A percentile compares a stretch with the other conserved stretches of the same genome.
These are phyloP conservation scores for Gryganskiella cystojenkinii DNA, from an alignment of 192 early-diverging fungal species.

Conservation along the genomic window DNA sequence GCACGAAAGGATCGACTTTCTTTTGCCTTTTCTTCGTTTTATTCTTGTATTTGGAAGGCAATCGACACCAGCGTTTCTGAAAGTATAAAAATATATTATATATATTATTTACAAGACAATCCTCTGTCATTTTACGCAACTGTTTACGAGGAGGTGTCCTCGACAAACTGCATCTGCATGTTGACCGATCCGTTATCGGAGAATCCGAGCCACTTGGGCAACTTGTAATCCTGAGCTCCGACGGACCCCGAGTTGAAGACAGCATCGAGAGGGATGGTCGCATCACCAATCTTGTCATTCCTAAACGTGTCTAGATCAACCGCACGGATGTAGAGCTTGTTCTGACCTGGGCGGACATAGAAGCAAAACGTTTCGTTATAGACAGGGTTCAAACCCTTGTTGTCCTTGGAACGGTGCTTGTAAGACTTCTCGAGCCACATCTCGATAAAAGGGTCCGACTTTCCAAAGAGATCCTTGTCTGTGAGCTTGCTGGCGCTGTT, in stretches of 20 bases:
- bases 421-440: slow-evolving; percentile 18
- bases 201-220: slow-evolving; percentile 44
- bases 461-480: slow-evolving; percentile 13
- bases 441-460: slow-evolving; percentile 19
- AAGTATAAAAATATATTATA: not conserved
- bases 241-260: slow-evolving; percentile 12
- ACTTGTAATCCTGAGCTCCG: slow-evolving; percentile 31
- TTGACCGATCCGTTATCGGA: slow-evolving; percentile 38
- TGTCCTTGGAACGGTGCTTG: slow-evolving; percentile 27
- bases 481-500: slow-evolving; percentile 13
- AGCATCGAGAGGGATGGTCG: slow-evolving; percentile 15
- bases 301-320: slow-evolving; percentile 44
- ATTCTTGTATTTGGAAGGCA: too few species aligned
- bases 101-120: not conserved
- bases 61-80: not conserved
- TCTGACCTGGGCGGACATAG: slow-evolving; percentile 18
- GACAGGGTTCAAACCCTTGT: slow-evolving; percentile 16
- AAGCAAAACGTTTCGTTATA: slow-evolving; percentile 17
- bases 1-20: too few species aligned
- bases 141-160: slow-evolving; percentile 16
- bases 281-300: slow-evolving; percentile 49
- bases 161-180: slow-evolving; percentile 34
- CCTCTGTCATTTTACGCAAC: not conserved
- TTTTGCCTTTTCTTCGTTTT: too few species aligned
- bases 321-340: slow-evolving; percentile 42